Evolutionary conservation across 2,329 filamentous ascomycete species (phyloP).

Genomic region (Curvularia spicifera): DNA sequence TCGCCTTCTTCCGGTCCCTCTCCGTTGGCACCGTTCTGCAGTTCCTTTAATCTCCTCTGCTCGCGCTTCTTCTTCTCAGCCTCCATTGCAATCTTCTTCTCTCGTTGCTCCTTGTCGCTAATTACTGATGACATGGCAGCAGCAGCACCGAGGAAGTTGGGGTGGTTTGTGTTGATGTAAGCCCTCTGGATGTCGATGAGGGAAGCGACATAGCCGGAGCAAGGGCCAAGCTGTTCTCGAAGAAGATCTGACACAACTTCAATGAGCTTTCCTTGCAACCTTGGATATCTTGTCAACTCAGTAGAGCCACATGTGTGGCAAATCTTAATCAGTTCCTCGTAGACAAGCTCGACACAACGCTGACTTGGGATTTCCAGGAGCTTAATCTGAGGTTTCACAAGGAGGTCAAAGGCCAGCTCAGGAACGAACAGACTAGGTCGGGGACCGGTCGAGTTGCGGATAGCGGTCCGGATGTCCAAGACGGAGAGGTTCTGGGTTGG

Average conservation of each 20-base stretch:
- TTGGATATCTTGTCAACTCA: slow-evolving; percentile 88
- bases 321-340: slow-evolving; percentile 99
- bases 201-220: slow-evolving; percentile 91
- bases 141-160: slow-evolving; percentile 95
- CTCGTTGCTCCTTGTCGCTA: slow-evolving; percentile 90
- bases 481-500: slow-evolving; percentile 94
- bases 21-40: slow-evolving; percentile 63
- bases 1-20: slow-evolving; percentile 72
- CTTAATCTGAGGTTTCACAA: slow-evolving; percentile 99
- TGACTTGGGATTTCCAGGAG: slow-evolving; percentile 93
- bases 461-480: slow-evolving; percentile 93
- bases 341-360: slow-evolving; percentile 95
- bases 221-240: slow-evolving; percentile 87
- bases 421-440: slow-evolving; percentile 95
- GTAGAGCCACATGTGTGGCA: slow-evolving; percentile 98
- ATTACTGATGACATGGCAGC: slow-evolving; percentile 98
- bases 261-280: slow-evolving; percentile 94
- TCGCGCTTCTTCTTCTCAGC: slow-evolving; percentile 89
- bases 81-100: slow-evolving; percentile 78
- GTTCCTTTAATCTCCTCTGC: slow-evolving; percentile 79
- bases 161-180: slow-evolving; percentile 99
- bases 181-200: slow-evolving; percentile 96
- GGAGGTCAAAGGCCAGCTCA: slow-evolving; percentile 94
- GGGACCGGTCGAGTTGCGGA: slow-evolving; percentile 96
- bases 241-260: slow-evolving; percentile 97